Conservation (phyloP, 352 stramenopile genomes). For the Lagenidium sp. region DNA sequence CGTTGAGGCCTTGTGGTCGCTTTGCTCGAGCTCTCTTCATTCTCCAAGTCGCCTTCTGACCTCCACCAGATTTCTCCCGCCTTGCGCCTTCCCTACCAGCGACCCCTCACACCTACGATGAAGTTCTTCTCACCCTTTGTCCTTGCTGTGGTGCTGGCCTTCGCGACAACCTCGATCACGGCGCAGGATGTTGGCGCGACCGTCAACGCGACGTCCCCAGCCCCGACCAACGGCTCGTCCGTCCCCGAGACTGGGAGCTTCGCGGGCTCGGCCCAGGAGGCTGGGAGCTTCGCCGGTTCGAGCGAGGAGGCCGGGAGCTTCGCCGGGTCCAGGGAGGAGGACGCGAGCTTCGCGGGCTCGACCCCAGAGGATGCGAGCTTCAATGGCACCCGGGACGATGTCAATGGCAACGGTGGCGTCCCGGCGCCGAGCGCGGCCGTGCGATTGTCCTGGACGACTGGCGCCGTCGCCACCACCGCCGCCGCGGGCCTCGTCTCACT, state of each 20-base stretch:
- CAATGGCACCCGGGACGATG: background rate
- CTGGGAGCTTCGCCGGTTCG: background rate
- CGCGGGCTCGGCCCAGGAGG: background rate
- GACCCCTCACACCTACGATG: no score
- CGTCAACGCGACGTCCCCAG: background rate
- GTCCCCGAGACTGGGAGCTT: background rate
- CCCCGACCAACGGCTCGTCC: background rate
- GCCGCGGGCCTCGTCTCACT: slow-evolving; percentile 5
- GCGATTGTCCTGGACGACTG: slow-evolving; percentile 1
- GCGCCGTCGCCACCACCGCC: background rate
- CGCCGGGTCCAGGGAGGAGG: background rate
- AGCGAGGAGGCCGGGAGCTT: background rate
- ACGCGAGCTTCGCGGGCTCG: background rate
- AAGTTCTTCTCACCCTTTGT: background rate
- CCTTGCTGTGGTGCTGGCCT: background rate
- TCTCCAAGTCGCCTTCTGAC: no score
- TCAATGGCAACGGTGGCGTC: background rate
- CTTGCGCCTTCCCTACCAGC: no score
- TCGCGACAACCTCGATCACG: no score
- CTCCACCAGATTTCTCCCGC: no score
- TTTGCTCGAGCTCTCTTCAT: no score
- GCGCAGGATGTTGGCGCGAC: background rate
- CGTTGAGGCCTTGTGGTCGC: no score
- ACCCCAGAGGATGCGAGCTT: background rate
- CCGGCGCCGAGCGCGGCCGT: background rate